Base-by-base conservation (phyloP, 78 protist genomes). In the slime mould (Dictyostelium discoideum) region DNA sequence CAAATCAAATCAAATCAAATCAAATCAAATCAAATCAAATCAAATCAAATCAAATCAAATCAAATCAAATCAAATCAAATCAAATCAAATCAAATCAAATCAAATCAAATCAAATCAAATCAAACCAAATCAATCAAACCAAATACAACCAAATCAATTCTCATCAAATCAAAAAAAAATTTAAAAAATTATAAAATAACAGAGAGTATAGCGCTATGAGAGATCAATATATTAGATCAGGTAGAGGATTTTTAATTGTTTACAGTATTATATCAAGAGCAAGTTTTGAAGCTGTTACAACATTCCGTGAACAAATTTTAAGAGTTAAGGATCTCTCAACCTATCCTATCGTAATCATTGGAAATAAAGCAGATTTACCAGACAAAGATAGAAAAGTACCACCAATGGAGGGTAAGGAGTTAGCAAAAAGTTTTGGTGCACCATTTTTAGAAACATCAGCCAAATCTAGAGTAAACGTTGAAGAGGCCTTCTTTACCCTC, bases 301-400 rank as follows among this genome's bases (percentile, higher is more conserved):
- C 86, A 24, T 93, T 93, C 69, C 65, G 94, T 54, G 94, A 90
- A 48, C 94, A 90, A 72, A 90, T 90, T 44, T 77, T 90, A 37
- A 76, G 94, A 46, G 94, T 90, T 11, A 90, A 90, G 57, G 94
- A 90, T 72, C 72, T 90, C 26, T 65, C 88, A 65, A 82, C 94
- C 13, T 90, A 90, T 50, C 97, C 96, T 40, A 84, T 87, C 26
- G 98, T 97, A 18, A 39, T 98, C n/a, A 67, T 81, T 20, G 99
- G 98, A 26, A 98, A 98, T 96, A 98, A 98, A 92, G 87, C 93
- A 50, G 99, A 97, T 82, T 97, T 97, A 63, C 78, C 96, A 60
- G 97, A 81, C 20, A 54, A 63, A 60, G 98, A 97, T 39, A 65
- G 98, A 26, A 74, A 92, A 73, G 98, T 97, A 13, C 63, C 98